These are phyloP conservation scores for Lyophyllum atratum DNA, from an alignment of 768 basidiomycete genomes.

Conservation along the genomic window DNA sequence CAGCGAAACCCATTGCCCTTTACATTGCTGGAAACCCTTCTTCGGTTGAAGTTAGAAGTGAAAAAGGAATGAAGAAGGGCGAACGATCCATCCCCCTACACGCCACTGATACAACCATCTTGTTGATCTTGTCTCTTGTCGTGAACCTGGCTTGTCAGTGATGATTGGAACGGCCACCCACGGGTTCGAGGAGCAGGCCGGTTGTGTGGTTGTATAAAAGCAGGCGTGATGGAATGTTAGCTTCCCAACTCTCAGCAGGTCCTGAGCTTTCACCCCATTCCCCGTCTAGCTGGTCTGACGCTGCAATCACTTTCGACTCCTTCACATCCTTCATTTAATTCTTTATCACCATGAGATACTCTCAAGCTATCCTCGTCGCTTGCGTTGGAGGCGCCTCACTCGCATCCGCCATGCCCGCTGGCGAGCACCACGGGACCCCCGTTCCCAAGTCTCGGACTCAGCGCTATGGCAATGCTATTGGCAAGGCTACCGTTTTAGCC, in stretches of 20 bases:
- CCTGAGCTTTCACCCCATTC: slow-evolving; percentile 12
- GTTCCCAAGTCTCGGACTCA: too few species aligned
- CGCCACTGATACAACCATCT: background rate
- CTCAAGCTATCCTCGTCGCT: slow-evolving; percentile 14
- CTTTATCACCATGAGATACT: slow-evolving; percentile 16
- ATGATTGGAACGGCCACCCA: too few species aligned
- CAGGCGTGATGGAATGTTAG: background rate
- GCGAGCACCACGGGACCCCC: background rate
- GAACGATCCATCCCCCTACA: too few species aligned
- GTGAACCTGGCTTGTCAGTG: background rate
- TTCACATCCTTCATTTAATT: background rate
- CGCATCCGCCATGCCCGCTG: slow-evolving; percentile 7
- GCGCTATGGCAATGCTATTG: too few species aligned
- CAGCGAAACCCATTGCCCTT: too few species aligned
- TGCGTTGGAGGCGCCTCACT: slow-evolving; percentile 15
- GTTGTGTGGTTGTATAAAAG: background rate
- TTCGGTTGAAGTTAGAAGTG: too few species aligned
- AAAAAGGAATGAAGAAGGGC: too few species aligned
- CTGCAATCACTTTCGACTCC: slow-evolving; percentile 1
- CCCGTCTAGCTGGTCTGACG: slow-evolving; percentile 17
- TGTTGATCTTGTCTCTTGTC: background rate
- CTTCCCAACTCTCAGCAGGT: slow-evolving; percentile 18
- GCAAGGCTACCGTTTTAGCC: too few species aligned
- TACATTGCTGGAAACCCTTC: too few species aligned
- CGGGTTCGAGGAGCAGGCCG: too few species aligned